phyloP scores from a whole-genome alignment of 768 basidiomycete species.

The Jaapia argillacea region DNA sequence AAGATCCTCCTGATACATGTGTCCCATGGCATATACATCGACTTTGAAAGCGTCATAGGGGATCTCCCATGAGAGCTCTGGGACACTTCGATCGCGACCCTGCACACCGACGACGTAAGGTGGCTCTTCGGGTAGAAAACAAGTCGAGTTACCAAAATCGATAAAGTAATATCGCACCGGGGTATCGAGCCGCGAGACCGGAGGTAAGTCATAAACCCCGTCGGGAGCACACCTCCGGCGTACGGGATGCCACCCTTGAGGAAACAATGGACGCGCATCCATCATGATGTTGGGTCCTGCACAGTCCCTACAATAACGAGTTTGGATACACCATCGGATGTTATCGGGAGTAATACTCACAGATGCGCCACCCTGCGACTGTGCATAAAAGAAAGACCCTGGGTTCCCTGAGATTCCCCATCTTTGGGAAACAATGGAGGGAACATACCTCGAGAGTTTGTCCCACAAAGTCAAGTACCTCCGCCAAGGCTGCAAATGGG shows the following conservation, averaged over 20 bases:
- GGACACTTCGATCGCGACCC: slow-evolving; percentile 14
- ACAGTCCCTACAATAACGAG: neutral
- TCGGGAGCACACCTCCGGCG: slow-evolving; percentile 20
- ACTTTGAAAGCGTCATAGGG: slow-evolving; percentile 17
- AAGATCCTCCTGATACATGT: slow-evolving; percentile 13
- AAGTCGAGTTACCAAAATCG: slow-evolving; percentile 21
- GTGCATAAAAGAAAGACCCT: slow-evolving; percentile 7
- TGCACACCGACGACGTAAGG: slow-evolving; percentile 8
- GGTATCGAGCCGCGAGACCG: slow-evolving; percentile 21
- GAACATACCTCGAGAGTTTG: slow-evolving; percentile 7
- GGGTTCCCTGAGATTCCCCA: neutral
- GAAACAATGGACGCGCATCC: slow-evolving; percentile 22
- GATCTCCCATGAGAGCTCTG: slow-evolving; percentile 10
- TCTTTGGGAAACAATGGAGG: neutral
- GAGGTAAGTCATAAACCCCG: slow-evolving; percentile 16
- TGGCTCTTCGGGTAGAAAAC: slow-evolving; percentile 7
- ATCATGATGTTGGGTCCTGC: slow-evolving; percentile 24
- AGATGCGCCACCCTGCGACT: slow-evolving; percentile 4
- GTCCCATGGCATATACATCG: slow-evolving; percentile 17
- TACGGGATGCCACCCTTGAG: slow-evolving; percentile 26
- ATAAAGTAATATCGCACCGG: slow-evolving; percentile 30
- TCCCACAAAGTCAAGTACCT: slow-evolving; percentile 8
- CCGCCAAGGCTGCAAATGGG: slow-evolving; percentile 2
- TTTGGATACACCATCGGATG: neutral
- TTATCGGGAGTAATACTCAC: neutral